phyloP scores from a whole-genome alignment of 495 filamentous ascomycete species.

The Astrothelium subdiscretum region DNA sequence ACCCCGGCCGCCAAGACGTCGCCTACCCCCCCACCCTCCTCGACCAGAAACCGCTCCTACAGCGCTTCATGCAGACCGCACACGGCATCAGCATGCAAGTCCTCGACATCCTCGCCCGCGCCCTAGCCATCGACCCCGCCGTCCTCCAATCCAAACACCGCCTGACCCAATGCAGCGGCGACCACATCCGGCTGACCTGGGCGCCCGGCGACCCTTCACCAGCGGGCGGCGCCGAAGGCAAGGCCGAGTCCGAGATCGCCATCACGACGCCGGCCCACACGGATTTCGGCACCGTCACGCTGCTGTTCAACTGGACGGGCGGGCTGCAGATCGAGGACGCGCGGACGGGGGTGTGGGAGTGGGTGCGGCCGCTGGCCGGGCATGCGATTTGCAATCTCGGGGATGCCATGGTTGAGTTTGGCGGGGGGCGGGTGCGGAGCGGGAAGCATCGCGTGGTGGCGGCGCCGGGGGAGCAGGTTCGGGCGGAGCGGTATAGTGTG shows the following conservation, averaged over 20 bases:
- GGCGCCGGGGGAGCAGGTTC: constrained; percentile 29
- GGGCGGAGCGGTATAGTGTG: constrained; percentile 20
- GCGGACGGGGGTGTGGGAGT: constrained; percentile 25
- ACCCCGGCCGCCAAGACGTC: constrained; percentile 7
- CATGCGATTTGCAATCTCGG: constrained; percentile 33
- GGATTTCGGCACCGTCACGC: constrained; percentile 20
- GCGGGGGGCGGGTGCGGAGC: constrained; percentile 26
- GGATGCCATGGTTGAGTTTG: constrained; percentile 32
- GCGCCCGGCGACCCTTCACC: constrained; percentile 12
- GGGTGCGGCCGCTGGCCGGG: constrained; percentile 24
- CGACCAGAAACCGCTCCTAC: constrained; percentile 9
- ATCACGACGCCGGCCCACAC: constrained; percentile 20
- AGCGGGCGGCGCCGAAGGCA: too few species aligned
- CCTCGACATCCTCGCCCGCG: constrained; percentile 12
- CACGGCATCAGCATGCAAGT: constrained; percentile 15
- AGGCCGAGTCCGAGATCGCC: constrained; percentile 14
- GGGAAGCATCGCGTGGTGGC: constrained; percentile 29
- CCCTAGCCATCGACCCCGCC: constrained; percentile 11
- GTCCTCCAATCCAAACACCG: constrained; percentile 12
- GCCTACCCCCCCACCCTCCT: constrained; percentile 11
- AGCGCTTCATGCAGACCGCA: constrained; percentile 9
- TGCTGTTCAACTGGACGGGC: constrained; percentile 21
- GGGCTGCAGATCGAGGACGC: constrained; percentile 26
- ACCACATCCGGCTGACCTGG: constrained; percentile 18
- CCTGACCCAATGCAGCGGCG: constrained; percentile 13